Evolutionary conservation across 805 yeast species (phyloP).

Genomic region (Cephaloascus albidus): DNA sequence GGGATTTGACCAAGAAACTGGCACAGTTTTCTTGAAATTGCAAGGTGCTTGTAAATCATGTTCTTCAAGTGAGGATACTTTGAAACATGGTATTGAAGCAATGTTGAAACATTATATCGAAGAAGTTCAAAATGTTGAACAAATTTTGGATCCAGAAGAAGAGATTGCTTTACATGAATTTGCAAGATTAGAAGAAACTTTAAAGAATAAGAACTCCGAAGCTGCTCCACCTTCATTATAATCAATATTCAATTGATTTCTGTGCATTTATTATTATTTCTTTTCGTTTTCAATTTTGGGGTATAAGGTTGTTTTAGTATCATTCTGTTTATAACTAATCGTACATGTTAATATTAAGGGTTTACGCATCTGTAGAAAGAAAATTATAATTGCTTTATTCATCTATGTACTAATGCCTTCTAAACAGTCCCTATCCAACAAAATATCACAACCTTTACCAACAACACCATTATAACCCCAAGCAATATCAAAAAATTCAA

Average conservation of each 20-base stretch:
- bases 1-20: conserved; percentile 77
- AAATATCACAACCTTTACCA: conserved; percentile 5
- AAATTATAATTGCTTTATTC: too few species aligned
- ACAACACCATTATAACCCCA: conserved; percentile 6
- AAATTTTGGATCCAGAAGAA: conserved; percentile 63
- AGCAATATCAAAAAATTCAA: conserved; percentile 4
- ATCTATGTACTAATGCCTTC: too few species aligned
- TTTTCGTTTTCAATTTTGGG: too few species aligned
- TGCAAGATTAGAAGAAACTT: conserved; percentile 63
- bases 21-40: conserved; percentile 78
- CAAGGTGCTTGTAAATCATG: conserved; percentile 97
- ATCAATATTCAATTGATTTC: too few species aligned
- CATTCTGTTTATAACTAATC: too few species aligned
- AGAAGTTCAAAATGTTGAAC: conserved; percentile 84
- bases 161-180: conserved; percentile 71
- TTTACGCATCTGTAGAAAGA: too few species aligned
- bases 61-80: conserved; percentile 81
- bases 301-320: too few species aligned
- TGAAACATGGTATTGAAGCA: conserved; percentile 93
- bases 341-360: too few species aligned
- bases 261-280: too few species aligned
- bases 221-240: conserved; percentile 18
- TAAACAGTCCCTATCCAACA: conserved; percentile 3
- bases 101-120: conserved; percentile 96
- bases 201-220: conserved; percentile 11